A percentile compares a stretch with the other conserved stretches of the same genome.
Conservation (phyloP, 345 rosid genomes). For the Populus simonii region DNA sequence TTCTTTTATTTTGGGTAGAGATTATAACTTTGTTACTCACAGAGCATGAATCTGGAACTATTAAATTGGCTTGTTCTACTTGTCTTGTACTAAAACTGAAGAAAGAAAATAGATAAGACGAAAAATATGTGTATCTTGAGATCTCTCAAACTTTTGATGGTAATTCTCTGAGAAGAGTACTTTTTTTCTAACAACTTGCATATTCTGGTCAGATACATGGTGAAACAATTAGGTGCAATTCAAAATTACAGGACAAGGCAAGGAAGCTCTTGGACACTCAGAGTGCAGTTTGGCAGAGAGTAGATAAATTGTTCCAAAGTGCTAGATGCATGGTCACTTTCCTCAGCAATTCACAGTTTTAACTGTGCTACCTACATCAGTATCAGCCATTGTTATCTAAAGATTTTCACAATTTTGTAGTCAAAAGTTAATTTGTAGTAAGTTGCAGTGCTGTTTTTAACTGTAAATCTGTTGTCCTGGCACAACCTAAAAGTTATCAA, state of each 20-base stretch:
- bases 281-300: conserved; percentile 68
- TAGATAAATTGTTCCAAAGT: conserved; percentile 82
- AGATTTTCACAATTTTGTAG: background rate
- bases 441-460: too few species aligned
- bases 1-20: background rate
- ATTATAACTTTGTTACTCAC: background rate
- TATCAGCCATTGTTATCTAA: background rate
- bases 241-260: conserved; percentile 65
- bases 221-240: conserved; percentile 67
- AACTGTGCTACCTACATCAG: background rate
- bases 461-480: background rate
- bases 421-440: background rate
- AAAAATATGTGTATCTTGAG: background rate
- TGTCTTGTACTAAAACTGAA: background rate
- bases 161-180: background rate
- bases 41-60: background rate
- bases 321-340: conserved; percentile 87
- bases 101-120: background rate
- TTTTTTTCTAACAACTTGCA: background rate
- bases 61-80: background rate
- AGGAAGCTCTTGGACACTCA: conserved; percentile 68
- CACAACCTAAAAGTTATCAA: background rate
- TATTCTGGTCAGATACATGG: conserved; percentile 68
- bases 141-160: background rate
- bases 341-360: conserved; percentile 90